phyloP scores from a whole-genome alignment of 768 basidiomycete species.

The Rhodotorula toruloides region DNA sequence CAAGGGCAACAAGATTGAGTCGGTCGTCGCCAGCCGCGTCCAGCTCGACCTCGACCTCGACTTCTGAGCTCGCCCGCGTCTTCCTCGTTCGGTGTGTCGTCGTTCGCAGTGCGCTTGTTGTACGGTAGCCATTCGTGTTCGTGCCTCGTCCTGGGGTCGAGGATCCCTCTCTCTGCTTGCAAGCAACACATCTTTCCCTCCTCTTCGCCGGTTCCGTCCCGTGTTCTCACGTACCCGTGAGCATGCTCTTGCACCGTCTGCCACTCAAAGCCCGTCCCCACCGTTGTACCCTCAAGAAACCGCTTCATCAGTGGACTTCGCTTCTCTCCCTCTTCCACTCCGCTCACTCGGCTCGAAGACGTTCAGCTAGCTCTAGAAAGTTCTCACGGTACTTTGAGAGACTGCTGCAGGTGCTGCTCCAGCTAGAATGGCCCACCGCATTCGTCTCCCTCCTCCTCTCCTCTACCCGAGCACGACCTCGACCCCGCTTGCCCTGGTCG shows the following conservation, averaged over 20 bases:
- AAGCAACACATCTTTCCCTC: too few species aligned
- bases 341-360: background rate
- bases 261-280: too few species aligned
- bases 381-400: background rate
- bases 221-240: too few species aligned
- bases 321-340: background rate
- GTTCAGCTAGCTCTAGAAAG: background rate
- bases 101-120: background rate
- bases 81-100: background rate
- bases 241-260: too few species aligned
- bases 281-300: too few species aligned
- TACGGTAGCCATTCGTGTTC: background rate
- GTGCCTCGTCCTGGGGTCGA: too few species aligned
- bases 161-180: too few species aligned
- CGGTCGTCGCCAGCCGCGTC: slow-evolving; percentile 18
- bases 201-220: too few species aligned
- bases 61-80: slow-evolving; percentile 1
- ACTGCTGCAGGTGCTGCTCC: background rate
- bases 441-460: slow-evolving; percentile 26
- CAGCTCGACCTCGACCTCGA: slow-evolving; percentile 31
- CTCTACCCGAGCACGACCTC: slow-evolving; percentile 16
- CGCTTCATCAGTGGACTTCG: background rate
- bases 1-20: slow-evolving; percentile 27
- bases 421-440: slow-evolving; percentile 3
- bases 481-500: slow-evolving; percentile 28